phyloP scores from a whole-genome alignment of 805 yeast species.

The Metschnikowia koreensis region DNA sequence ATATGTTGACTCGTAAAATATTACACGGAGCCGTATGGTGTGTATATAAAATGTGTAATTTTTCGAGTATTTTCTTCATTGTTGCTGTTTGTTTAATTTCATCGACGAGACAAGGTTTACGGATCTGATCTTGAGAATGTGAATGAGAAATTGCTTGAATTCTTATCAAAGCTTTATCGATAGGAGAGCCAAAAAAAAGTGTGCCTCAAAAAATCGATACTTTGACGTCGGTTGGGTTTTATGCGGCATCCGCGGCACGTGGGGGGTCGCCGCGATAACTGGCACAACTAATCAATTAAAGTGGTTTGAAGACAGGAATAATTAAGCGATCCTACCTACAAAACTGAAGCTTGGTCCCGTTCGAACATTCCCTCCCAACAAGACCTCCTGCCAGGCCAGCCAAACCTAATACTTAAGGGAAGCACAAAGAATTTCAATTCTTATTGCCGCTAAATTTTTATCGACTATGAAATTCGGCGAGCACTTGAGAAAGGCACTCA shows the following conservation, averaged over 20 bases:
- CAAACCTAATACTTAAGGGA: not conserved
- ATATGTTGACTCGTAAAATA: not conserved
- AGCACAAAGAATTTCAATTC: not conserved
- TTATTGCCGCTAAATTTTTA: not conserved
- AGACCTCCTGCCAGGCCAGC: not conserved
- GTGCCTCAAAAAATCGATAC: not conserved
- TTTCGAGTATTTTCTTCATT: not conserved
- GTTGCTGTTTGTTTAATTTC: not conserved
- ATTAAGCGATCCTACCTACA: not conserved
- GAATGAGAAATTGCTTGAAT: too few relatives aligned
- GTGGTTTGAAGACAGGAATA: conserved; percentile 3
- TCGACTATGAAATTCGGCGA: conserved; percentile 88
- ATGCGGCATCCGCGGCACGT: not conserved
- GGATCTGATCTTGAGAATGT: too few relatives aligned
- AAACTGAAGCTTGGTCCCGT: not conserved
- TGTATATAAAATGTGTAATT: not conserved
- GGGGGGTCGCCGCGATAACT: conserved; percentile 4
- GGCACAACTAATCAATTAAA: not conserved
- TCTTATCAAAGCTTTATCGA: too few relatives aligned
- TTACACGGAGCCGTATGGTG: not conserved
- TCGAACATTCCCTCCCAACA: not conserved
- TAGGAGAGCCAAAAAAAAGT: too few relatives aligned
- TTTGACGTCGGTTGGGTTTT: not conserved
- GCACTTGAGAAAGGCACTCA: conserved; percentile 82
- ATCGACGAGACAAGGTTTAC: too few relatives aligned